These are phyloP conservation scores for Simmondsia chinensis DNA, from an alignment of 148 eudicot species.

Conservation along the genomic window DNA sequence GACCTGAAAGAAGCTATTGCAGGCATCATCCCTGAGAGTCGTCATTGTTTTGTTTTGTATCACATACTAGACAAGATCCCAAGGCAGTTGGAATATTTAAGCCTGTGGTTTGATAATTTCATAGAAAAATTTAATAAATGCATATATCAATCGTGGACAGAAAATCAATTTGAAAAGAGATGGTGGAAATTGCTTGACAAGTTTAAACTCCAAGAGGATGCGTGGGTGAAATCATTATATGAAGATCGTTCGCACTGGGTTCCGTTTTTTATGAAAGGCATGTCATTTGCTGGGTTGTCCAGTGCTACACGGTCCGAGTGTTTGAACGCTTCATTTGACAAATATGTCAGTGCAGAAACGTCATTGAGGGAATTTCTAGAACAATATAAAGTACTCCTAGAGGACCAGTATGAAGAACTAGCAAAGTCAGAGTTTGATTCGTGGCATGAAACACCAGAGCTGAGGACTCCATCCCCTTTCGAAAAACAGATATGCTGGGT, in stretches of 20 bases:
- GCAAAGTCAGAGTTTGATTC: slow-evolving; percentile 60
- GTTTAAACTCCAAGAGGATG: slow-evolving; percentile 37
- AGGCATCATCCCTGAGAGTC: slow-evolving; percentile 30
- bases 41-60: slow-evolving; percentile 49
- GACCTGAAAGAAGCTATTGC: slow-evolving; percentile 37
- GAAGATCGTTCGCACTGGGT: slow-evolving; percentile 49
- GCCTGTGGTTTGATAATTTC: slow-evolving; percentile 36
- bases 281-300: slow-evolving; percentile 52
- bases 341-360: slow-evolving; percentile 33
- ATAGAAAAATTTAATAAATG: slow-evolving; percentile 39
- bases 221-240: slow-evolving; percentile 42
- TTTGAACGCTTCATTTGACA: slow-evolving; percentile 45
- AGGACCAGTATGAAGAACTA: slow-evolving; percentile 49
- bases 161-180: slow-evolving; percentile 46
- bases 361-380: slow-evolving; percentile 39
- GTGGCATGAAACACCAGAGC: slow-evolving; percentile 62
- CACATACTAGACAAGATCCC: slow-evolving; percentile 40
- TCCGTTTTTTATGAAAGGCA: slow-evolving; percentile 35
- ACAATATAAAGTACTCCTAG: slow-evolving; percentile 36
- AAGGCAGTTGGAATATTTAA: slow-evolving; percentile 30
- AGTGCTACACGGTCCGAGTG: slow-evolving; percentile 36
- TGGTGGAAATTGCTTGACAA: slow-evolving; percentile 50
- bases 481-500: slow-evolving; percentile 56
- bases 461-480: slow-evolving; percentile 64
- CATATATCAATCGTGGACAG: slow-evolving; percentile 44